Base-by-base conservation (phyloP, 225 moss, liverwort and hornwort species). In the Bryoerythrophyllum caledonicum region DNA sequence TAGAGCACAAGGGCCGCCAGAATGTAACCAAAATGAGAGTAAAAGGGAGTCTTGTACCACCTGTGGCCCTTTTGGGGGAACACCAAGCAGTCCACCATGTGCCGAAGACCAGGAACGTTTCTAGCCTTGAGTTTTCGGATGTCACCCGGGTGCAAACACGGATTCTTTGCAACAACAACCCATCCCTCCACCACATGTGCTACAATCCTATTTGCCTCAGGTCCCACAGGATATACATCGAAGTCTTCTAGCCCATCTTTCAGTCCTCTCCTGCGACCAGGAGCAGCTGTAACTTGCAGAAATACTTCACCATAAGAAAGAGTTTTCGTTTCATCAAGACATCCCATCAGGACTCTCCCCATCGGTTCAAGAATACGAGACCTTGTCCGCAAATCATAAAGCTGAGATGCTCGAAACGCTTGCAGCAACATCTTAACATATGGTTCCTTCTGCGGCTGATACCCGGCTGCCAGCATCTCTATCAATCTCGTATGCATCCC, bases 61-160 rank as follows among this genome's bases (percentile, higher is more conserved):
- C 94, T 93, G 63, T 77, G 81, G 63, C 97, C 94, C 66, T 74
- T 70, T 73, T 94, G 97, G 68, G 97, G 94, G 34, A 99, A 99
- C 8, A 94, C 93, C 70, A 93, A 85, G 80, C 94, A 94, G 75
- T 94, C 87, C 69, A 94, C 89, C 94, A 99, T 90, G 75, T 99
- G 97, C 20, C 78, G 76, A 26, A 94, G 87, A 25, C 74, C 72
- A 30, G 93, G 90, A 44, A 85, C 86, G 49, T 99, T 74, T 6
- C 93, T 87, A 71, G 90, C 97, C 69, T 84, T 84, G 52, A 94
- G 83, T 67, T 76, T 77, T 66, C 97, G 86, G 57, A 94, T 54
- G 75, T 99, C 97, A 51, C 97, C 97, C 16, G 97, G 97, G 73
- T 99, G 94, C 41, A 93, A 79, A 73, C 97, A 94, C 9, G 97